Evolutionary conservation across 208 protist species (phyloP).

Genomic region (Leishmania aethiopica): DNA sequence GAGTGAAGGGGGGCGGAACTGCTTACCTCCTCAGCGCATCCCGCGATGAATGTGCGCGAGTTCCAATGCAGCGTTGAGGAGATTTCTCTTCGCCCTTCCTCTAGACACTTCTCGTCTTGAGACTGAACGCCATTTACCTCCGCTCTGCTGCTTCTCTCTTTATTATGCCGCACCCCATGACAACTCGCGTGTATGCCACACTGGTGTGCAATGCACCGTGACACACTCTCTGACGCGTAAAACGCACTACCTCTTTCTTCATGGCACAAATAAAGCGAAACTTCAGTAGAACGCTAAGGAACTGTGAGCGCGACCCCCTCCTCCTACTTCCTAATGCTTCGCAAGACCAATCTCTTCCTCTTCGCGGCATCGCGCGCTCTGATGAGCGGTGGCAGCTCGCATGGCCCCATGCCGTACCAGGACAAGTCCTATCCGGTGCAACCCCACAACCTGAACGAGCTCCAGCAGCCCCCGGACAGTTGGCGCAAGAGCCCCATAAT

Average conservation of each 20-base stretch:
- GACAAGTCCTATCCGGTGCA: constrained; percentile 87
- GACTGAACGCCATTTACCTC: neutral
- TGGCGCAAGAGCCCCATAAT: constrained; percentile 89
- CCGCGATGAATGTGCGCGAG: neutral
- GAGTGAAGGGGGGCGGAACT: neutral
- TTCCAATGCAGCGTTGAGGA: neutral
- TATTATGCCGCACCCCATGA: neutral
- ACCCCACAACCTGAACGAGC: constrained; percentile 79
- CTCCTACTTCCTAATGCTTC: constrained; percentile 56
- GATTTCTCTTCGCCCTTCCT: neutral
- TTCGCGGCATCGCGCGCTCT: constrained; percentile 68
- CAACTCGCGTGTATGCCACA: neutral
- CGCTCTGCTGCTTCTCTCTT: neutral
- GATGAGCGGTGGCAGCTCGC: constrained; percentile 49
- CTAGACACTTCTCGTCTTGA: neutral
- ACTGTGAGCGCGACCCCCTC: constrained; percentile 18
- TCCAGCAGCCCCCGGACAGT: constrained; percentile 76
- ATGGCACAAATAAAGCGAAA: neutral
- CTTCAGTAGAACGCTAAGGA: constrained; percentile 11
- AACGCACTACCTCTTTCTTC: neutral
- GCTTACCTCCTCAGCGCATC: neutral
- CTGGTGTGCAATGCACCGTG: neutral
- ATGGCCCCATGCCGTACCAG: constrained; percentile 80
- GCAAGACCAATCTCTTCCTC: constrained; percentile 67
- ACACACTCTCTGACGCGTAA: neutral